Percentiles rank a stretch among this genome's conserved stretches.
These are phyloP conservation scores for Dipodascus albidus DNA, from an alignment of 805 yeast genomes.

Conservation along the genomic window DNA sequence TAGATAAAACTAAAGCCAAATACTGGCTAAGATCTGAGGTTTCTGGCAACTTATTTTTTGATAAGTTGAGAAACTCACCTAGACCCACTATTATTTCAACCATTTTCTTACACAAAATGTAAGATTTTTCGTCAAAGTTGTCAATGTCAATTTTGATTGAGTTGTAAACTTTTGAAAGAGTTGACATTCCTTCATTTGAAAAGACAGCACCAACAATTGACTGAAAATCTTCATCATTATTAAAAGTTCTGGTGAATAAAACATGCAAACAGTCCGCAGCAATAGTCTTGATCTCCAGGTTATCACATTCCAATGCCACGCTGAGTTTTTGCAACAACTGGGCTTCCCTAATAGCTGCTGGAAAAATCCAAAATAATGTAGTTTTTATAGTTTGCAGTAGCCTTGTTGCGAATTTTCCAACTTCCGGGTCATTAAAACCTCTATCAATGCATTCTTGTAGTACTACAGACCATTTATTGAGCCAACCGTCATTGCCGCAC, in stretches of 20 bases:
- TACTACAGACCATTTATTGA: conserved; percentile 53
- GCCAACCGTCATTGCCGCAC: conserved; percentile 76
- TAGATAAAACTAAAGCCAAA: conserved; percentile 60
- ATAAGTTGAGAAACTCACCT: conserved; percentile 61
- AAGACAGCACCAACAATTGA: conserved; percentile 72
- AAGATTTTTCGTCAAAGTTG: conserved; percentile 65
- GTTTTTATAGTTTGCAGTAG: conserved; percentile 76
- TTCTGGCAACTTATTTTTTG: conserved; percentile 32
- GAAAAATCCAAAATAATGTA: conserved; percentile 83
- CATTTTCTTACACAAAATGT: conserved; percentile 75
- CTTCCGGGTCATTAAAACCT: conserved; percentile 20
- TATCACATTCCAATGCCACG: conserved; percentile 34
- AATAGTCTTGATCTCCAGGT: conserved; percentile 61
- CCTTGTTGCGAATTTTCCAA: conserved; percentile 45
- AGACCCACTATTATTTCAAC: conserved; percentile 88
- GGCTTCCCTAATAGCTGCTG: conserved; percentile 56
- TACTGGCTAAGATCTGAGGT: conserved; percentile 56
- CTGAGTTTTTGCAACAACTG: conserved; percentile 57
- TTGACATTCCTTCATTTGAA: conserved; percentile 56
- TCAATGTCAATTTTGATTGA: conserved; percentile 40
- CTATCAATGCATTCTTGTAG: conserved; percentile 34
- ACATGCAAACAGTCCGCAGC: conserved; percentile 89
- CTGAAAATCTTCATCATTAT: conserved; percentile 55
- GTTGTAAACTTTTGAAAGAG: conserved; percentile 55
- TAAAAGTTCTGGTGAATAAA: conserved; percentile 69